Evolutionary conservation across 176 grass and related monocot genomes (phyloP), one percentile per base, ranked within the genome.

Genomic region (Saccharum officinarum): DNA sequence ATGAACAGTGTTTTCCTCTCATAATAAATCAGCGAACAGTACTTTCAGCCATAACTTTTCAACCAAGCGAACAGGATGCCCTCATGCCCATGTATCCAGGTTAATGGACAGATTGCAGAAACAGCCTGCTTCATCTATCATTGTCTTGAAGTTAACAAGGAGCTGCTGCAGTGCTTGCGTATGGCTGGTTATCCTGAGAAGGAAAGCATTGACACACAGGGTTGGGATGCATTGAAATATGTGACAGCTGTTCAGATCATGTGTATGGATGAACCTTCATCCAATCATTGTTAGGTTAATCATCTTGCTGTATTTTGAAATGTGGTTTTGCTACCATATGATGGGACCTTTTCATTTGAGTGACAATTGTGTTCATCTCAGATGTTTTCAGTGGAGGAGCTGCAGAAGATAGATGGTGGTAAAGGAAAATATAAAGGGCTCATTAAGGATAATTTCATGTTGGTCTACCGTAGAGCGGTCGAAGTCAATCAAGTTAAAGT

Each of bases 171-270:
- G 22, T 17, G 36, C 55, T 26, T 78, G 76, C 6, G 9, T 26
- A 16, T 0, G 55, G 4, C 7, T 78, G 18, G 9, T 42, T 9
- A 16, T 28, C 37, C 42, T 8, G 37, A 78, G 76, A 78, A 61
- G 37, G 76, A 78, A 78, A 38, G 37, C 55, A 78, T 78, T 39
- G 36, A 78, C 76, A 42, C 76, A 10, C 10, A 62, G 75, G 75
- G 36, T 18, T 78, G 57, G 76, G 13, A 63, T 63, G 57, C 55
- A 42, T 10, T 26, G 6, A 78, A 63, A 41, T 63, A 42, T 41
- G 76, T 4, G 1, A 41, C 54, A 17, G 37, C 22, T 63, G 1
- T 78, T 25, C 8, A 10, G 54, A 12, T 78, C 36, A 63, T 78
- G 76, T 78, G 76, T 28, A 78, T 23, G 38, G 15, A 78, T 7